A percentile compares a stretch with the other conserved stretches of the same genome.
These are phyloP conservation scores for Bonnemaisonia californica DNA, from an alignment of 31 red algal genomes.

Conservation along the genomic window DNA sequence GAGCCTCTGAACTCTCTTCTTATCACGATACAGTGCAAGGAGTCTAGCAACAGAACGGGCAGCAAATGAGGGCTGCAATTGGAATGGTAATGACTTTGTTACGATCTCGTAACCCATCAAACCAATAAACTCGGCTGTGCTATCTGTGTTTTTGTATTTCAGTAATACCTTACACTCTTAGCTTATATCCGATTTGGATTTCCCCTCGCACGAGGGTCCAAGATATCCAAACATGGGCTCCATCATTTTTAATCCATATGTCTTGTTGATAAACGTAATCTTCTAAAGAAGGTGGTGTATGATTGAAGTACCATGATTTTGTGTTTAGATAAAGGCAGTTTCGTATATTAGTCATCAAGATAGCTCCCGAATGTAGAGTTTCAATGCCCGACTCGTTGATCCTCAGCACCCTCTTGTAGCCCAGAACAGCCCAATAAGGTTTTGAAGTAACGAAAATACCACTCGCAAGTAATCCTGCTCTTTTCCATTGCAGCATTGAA, in stretches of 20 bases:
- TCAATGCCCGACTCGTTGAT: neutral
- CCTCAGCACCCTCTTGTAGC: too few species aligned
- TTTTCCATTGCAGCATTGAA: constrained; percentile 24
- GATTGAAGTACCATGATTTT: constrained; percentile 16
- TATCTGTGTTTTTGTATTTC: too few species aligned
- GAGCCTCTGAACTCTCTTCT: too few species aligned
- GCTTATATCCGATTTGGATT: too few species aligned
- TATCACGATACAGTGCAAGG: too few species aligned
- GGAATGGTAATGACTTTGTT: neutral
- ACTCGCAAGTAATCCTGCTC: constrained; percentile 2
- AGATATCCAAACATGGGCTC: too few species aligned
- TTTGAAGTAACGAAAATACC: constrained; percentile 34
- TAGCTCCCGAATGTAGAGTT: neutral
- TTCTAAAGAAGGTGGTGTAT: constrained; percentile 11
- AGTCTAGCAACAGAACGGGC: neutral
- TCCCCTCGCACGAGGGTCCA: too few species aligned
- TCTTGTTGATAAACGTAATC: too few species aligned
- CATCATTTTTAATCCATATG: too few species aligned
- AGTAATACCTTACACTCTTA: too few species aligned
- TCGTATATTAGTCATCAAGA: constrained; percentile 13
- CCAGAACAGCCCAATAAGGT: constrained; percentile 1
- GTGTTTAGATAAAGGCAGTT: constrained; percentile 6
- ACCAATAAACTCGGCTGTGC: too few species aligned
- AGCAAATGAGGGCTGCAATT: neutral
- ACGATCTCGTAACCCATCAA: neutral